Evolutionary conservation across 2,329 filamentous ascomycete species (phyloP).

Genomic region (Teratosphaeria epicoccoides): DNA sequence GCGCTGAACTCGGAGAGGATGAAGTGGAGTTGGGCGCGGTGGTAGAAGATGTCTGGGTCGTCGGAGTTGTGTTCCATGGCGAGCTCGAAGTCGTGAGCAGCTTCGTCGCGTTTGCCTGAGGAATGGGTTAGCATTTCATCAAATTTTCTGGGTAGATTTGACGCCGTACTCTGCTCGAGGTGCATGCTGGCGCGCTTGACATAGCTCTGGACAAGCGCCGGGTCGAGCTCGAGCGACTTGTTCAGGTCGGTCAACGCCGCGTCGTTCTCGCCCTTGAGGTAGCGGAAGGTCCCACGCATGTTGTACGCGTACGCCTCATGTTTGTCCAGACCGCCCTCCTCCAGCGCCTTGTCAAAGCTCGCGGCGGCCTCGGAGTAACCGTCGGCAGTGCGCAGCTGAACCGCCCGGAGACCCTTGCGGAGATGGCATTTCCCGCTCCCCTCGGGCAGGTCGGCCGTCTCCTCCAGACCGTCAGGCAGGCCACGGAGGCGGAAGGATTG

Average conservation of each 20-base stretch:
- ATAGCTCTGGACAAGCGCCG: conserved; percentile 84
- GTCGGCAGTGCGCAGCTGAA: conserved; percentile 78
- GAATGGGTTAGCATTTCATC: conserved; percentile 23
- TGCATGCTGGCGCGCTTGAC: conserved; percentile 99
- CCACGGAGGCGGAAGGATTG: conserved; percentile 88
- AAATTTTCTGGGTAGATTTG: not conserved
- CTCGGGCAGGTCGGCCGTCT: conserved; percentile 64
- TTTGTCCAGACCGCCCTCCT: conserved; percentile 67
- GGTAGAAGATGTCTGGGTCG: conserved; percentile 97
- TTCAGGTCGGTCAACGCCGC: conserved; percentile 76
- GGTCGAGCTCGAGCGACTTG: conserved; percentile 85
- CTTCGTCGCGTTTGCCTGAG: conserved; percentile 71
- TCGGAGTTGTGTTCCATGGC: conserved; percentile 75
- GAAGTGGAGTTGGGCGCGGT: conserved; percentile 95
- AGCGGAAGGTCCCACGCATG: conserved; percentile 91
- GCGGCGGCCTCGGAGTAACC: conserved; percentile 81
- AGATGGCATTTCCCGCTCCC: conserved; percentile 76
- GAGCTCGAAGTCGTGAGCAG: conserved; percentile 75
- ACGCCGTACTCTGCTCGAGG: conserved; percentile 66
- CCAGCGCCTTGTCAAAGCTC: conserved; percentile 79
- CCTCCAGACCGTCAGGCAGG: conserved; percentile 71
- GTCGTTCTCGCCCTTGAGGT: conserved; percentile 77
- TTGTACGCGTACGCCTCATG: conserved; percentile 90
- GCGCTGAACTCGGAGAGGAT: conserved; percentile 89
- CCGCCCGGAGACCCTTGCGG: conserved; percentile 67